phyloP scores from a whole-genome alignment of 352 stramenopile species.

The Phytophthora pseudosyringae region DNA sequence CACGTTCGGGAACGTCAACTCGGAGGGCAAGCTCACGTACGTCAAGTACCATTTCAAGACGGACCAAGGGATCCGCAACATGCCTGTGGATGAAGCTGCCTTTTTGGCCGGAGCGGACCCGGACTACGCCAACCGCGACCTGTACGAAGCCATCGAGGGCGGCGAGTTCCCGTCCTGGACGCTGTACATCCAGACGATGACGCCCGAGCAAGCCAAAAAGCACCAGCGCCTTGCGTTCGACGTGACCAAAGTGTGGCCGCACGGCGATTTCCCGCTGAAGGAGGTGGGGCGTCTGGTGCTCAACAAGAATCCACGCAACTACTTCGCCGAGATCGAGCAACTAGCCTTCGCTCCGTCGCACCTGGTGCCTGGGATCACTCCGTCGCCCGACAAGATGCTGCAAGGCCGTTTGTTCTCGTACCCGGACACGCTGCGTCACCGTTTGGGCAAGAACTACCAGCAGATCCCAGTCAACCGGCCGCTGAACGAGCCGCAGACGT shows the following conservation, averaged over 20 bases:
- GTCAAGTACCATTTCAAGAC: constrained; percentile 94
- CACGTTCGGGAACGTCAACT: constrained; percentile 89
- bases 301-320: constrained; percentile 90
- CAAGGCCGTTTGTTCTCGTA: constrained; percentile 91
- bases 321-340: constrained; percentile 93
- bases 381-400: constrained; percentile 90
- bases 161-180: constrained; percentile 79
- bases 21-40: constrained; percentile 62
- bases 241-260: constrained; percentile 91
- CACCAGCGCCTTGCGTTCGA: constrained; percentile 85
- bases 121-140: constrained; percentile 86
- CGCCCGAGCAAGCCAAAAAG: constrained; percentile 59
- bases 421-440: constrained; percentile 87
- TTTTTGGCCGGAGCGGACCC: constrained; percentile 66
- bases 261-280: constrained; percentile 77
- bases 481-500: constrained; percentile 61
- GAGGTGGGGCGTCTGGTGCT: constrained; percentile 84
- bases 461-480: constrained; percentile 90
- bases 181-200: constrained; percentile 91
- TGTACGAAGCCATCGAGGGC: constrained; percentile 85
- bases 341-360: constrained; percentile 87
- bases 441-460: constrained; percentile 91
- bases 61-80: constrained; percentile 82
- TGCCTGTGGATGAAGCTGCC: constrained; percentile 71
- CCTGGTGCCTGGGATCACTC: constrained; percentile 89